Evolutionary conservation across 768 basidiomycete species (phyloP).

Genomic region (Suillus americanus): DNA sequence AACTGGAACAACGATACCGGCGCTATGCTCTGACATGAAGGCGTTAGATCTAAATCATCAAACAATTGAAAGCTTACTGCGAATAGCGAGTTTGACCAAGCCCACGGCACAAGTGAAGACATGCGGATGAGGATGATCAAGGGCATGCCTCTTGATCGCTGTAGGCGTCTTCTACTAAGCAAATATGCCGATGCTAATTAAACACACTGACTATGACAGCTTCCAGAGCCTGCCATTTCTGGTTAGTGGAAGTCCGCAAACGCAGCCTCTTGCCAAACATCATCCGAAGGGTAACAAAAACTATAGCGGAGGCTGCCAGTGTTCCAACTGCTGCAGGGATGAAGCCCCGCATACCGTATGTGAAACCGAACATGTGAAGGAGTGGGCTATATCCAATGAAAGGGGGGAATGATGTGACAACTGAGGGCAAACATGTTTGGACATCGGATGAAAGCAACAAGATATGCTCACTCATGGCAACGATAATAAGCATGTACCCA

Average conservation of each 20-base stretch:
- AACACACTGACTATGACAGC: conserved; percentile 58
- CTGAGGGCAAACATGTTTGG: conserved; percentile 13
- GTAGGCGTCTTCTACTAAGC: conserved; percentile 1
- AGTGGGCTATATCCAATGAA: conserved; percentile 29
- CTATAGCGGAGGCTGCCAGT: conserved; percentile 59
- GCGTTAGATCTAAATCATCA: conserved; percentile 9
- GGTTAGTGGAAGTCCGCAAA: conserved; percentile 58
- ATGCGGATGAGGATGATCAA: conserved; percentile 79
- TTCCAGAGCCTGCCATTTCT: conserved; percentile 79
- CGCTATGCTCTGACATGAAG: conserved; percentile 57
- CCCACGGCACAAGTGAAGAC: conserved; percentile 85
- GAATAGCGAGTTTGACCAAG: conserved; percentile 80
- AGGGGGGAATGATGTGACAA: conserved; percentile 31
- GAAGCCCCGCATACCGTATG: conserved; percentile 79
- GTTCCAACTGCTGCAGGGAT: conserved; percentile 61
- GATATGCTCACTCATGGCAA: conserved; percentile 54
- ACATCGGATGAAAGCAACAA: conserved; percentile 59
- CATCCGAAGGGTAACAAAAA: conserved; percentile 61
- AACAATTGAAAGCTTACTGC: conserved; percentile 47
- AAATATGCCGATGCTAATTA: conserved; percentile 4
- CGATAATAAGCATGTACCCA: conserved; percentile 61
- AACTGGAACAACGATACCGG: conserved; percentile 78
- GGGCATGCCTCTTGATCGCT: conserved; percentile 77
- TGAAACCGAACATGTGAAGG: conserved; percentile 73
- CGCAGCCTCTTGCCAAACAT: conserved; percentile 57